Base-by-base conservation (phyloP, 352 stramenopile genomes). In the Phytophthora macrochlamydospora region DNA sequence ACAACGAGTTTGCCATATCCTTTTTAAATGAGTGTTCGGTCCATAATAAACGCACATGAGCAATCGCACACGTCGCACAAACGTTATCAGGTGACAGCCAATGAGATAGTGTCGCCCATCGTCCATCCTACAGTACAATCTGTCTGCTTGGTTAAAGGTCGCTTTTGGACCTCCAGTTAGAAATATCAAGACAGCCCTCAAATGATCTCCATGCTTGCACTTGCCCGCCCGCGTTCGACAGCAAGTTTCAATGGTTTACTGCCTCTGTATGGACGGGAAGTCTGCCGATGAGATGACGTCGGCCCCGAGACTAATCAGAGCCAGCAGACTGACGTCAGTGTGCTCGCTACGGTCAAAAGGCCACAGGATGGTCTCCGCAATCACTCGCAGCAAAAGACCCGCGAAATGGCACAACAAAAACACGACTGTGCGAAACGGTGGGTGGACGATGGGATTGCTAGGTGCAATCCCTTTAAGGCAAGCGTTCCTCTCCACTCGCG, bases 291-390 rank as follows among this genome's bases (percentile, higher is more conserved):
- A 24, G 18, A 24, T 24, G 35, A 40, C 35, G 6, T 11, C 9
- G 6, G 35, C 6, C 6, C 9, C 35, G 35, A 40, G 58, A 71
- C 64, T 58, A 71, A 71, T 71, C 64, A 67, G 66, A 67, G 51
- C 51, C 33, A 55, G 64, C 61, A 51, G 56, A 72, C 65, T 67
- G 65, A 60, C 65, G 65, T 62, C 49, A 59, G 55, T 24, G 35
- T 30, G 45, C 14, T 44, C 62, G 59, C 57, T 48, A 65, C 58
- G 49, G 61, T 63, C 62, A 68, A 57, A 71, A 67, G 32, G 29
- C 51, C 52, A 54, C 55, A 57, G 18, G 18, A 24, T 24, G 51
- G 51, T 67, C 58, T 71, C 51, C 46, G 28, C 58, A 71, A 57
- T 65, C 56, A 24, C 18, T 24, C 18, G 18, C 18, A 24, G 18